Evolutionary conservation across 805 yeast species (phyloP).

Genomic region (Wickerhamomyces hampshirensis): DNA sequence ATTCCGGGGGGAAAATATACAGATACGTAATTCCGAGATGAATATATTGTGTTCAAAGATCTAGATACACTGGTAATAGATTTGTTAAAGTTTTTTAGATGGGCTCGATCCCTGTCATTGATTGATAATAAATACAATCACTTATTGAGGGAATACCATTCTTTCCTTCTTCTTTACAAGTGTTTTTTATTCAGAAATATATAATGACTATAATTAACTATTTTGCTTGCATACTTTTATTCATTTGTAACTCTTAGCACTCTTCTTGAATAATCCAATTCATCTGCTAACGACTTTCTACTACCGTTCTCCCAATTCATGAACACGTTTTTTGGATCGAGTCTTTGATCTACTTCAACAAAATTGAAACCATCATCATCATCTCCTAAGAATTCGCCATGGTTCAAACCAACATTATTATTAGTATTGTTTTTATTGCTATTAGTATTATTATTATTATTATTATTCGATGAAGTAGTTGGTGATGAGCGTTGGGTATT

Average conservation of each 20-base stretch:
- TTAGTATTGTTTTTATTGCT: not conserved
- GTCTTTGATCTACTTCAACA: slow-evolving; percentile 49
- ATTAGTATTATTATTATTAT: not conserved
- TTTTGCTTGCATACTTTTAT: too few relatives aligned
- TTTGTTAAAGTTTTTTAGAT: too few relatives aligned
- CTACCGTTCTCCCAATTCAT: slow-evolving; percentile 44
- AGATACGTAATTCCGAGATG: too few relatives aligned
- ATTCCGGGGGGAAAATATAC: too few relatives aligned
- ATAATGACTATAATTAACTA: too few relatives aligned
- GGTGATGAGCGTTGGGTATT: not conserved
- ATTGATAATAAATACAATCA: too few relatives aligned
- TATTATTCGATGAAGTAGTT: not conserved
- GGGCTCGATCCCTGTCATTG: too few relatives aligned
- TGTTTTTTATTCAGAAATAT: too few relatives aligned
- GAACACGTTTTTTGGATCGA: slow-evolving; percentile 53
- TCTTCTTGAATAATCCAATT: slow-evolving; percentile 51
- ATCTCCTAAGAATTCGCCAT: slow-evolving; percentile 5
- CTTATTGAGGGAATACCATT: too few relatives aligned
- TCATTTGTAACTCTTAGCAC: slow-evolving; percentile 51
- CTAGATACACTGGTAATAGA: too few relatives aligned
- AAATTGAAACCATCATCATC: slow-evolving; percentile 18
- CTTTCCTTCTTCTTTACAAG: too few relatives aligned
- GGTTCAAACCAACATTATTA: not conserved
- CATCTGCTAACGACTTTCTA: slow-evolving; percentile 45
- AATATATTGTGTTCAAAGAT: too few relatives aligned